Conservation (phyloP, 441 rosid genomes). For the Erodium texanum region DNA sequence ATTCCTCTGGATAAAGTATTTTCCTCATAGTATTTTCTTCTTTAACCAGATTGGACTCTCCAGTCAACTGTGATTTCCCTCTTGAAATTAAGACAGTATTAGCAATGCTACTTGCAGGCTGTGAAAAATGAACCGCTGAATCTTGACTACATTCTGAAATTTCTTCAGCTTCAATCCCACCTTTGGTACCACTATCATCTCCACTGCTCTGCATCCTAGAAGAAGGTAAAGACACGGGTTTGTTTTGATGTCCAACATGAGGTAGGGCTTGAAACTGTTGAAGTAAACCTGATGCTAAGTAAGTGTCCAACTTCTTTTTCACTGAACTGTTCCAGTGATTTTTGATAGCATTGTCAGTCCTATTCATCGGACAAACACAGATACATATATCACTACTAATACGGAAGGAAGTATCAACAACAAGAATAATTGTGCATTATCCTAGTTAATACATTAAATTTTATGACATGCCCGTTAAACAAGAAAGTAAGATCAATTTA, state of each 20-base stretch:
- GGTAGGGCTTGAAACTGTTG: conserved; percentile 67
- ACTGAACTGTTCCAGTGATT: conserved; percentile 99
- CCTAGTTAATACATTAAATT: neutral
- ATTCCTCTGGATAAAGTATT: conserved; percentile 36
- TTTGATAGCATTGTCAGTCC: conserved; percentile 98
- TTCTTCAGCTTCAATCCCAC: conserved; percentile 53
- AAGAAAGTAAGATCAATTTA: no score
- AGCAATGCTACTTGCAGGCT: conserved; percentile 50
- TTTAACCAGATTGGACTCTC: conserved; percentile 35
- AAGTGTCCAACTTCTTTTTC: conserved; percentile 90
- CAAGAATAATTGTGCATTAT: neutral
- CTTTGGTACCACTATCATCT: conserved; percentile 50
- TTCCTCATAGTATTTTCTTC: conserved; percentile 23
- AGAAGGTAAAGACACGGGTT: conserved; percentile 45
- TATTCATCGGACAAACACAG: conserved; percentile 33
- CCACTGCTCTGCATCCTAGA: conserved; percentile 56
- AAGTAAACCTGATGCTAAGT: conserved; percentile 75
- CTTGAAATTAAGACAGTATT: conserved; percentile 31
- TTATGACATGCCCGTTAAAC: no score
- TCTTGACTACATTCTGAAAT: conserved; percentile 93
- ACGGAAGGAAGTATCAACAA: neutral
- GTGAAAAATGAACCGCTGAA: conserved; percentile 51
- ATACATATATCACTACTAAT: neutral
- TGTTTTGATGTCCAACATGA: conserved; percentile 46
- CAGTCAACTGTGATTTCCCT: conserved; percentile 40